These are phyloP conservation scores for Eutypella sp. DNA, from an alignment of 2,329 filamentous ascomycete species.

Conservation along the genomic window DNA sequence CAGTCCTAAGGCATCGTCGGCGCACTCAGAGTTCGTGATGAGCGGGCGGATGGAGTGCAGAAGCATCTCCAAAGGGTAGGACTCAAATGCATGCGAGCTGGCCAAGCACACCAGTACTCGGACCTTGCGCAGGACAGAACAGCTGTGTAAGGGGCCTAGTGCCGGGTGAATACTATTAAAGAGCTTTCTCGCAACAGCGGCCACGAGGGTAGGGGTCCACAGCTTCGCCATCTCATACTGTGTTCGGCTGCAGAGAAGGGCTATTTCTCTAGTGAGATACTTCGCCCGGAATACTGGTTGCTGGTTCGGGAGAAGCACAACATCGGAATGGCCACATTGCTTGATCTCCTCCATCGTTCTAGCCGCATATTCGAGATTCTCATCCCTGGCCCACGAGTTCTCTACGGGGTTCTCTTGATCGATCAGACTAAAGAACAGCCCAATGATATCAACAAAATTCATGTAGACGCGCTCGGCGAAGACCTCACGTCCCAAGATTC, in stretches of 20 bases:
- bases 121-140: constrained; percentile 80
- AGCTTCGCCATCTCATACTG: constrained; percentile 59
- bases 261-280: constrained; percentile 69
- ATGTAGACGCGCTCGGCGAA: constrained; percentile 60
- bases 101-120: constrained; percentile 76
- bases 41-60: constrained; percentile 75
- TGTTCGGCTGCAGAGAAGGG: constrained; percentile 70
- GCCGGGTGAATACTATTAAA: constrained; percentile 78
- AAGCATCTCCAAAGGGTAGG: constrained; percentile 87
- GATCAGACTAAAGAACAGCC: constrained; percentile 69
- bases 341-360: constrained; percentile 66
- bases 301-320: constrained; percentile 67
- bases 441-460: constrained; percentile 73
- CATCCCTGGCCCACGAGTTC: constrained; percentile 56
- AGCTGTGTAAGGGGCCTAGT: constrained; percentile 80
- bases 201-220: constrained; percentile 72
- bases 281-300: constrained; percentile 82
- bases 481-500: constrained; percentile 59
- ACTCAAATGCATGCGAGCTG: constrained; percentile 64
- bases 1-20: constrained; percentile 84
- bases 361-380: constrained; percentile 55
- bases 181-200: constrained; percentile 70
- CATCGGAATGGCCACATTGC: constrained; percentile 58
- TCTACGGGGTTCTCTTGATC: constrained; percentile 74
- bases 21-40: constrained; percentile 77